Conservation (phyloP, 2,329 filamentous ascomycete species). For the Fusarium sp. region DNA sequence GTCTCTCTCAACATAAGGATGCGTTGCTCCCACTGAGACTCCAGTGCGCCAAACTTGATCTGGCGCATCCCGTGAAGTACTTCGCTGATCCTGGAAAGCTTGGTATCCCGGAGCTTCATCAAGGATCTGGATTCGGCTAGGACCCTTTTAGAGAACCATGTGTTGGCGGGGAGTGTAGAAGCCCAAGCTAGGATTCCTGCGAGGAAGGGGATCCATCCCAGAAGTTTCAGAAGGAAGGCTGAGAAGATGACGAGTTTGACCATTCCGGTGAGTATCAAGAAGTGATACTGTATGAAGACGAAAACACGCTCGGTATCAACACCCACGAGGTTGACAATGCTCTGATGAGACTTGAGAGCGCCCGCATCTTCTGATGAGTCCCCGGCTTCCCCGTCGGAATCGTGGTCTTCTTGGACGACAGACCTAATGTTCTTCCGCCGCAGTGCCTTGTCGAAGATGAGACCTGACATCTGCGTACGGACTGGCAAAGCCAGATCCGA, state of each 20-base stretch:
- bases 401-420: slow-evolving; percentile 57
- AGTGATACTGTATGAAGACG: slow-evolving; percentile 75
- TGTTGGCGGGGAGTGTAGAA: slow-evolving; percentile 74
- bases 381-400: slow-evolving; percentile 56
- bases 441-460: slow-evolving; percentile 82
- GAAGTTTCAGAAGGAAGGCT: slow-evolving; percentile 71
- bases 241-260: slow-evolving; percentile 74
- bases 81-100: slow-evolving; percentile 79
- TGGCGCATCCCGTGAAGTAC: slow-evolving; percentile 82
- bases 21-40: slow-evolving; percentile 77
- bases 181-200: slow-evolving; percentile 73
- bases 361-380: slow-evolving; percentile 52
- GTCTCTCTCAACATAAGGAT: slow-evolving; percentile 70
- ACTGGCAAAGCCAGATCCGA: slow-evolving; percentile 72
- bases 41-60: slow-evolving; percentile 83
- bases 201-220: slow-evolving; percentile 76
- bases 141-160: slow-evolving; percentile 73
- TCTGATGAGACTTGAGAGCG: slow-evolving; percentile 65
- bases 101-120: slow-evolving; percentile 80
- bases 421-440: slow-evolving; percentile 80
- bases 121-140: slow-evolving; percentile 72
- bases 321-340: slow-evolving; percentile 80
- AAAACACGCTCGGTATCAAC: slow-evolving; percentile 77
- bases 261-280: slow-evolving; percentile 70
- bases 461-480: slow-evolving; percentile 74